phyloP scores from a whole-genome alignment of 2,329 filamentous ascomycete species.

The Cercospora sp. region DNA sequence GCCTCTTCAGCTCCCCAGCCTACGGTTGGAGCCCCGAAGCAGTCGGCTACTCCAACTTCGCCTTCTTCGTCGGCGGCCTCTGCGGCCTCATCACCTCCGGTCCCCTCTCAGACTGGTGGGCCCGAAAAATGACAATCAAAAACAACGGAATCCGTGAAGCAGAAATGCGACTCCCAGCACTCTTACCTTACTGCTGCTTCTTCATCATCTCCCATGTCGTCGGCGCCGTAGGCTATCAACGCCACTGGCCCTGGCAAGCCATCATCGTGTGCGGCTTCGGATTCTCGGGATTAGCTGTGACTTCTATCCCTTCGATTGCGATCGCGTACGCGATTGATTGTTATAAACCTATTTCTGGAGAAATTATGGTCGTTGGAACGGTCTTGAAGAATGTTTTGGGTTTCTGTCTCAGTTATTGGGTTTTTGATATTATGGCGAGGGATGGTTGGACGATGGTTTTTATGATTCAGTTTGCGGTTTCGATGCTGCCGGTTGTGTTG shows the following conservation, averaged over 20 bases:
- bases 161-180: constrained; percentile 60
- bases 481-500: constrained; percentile 43
- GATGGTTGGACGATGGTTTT: constrained; percentile 45
- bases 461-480: constrained; percentile 49
- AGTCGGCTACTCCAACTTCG: constrained; percentile 55
- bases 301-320: constrained; percentile 46
- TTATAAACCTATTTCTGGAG: constrained; percentile 50
- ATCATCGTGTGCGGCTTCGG: constrained; percentile 54
- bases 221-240: constrained; percentile 53
- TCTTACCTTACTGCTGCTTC: constrained; percentile 54
- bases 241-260: constrained; percentile 52
- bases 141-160: constrained; percentile 61
- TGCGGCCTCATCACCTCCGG: constrained; percentile 53
- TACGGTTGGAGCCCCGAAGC: constrained; percentile 48
- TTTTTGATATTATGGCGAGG: constrained; percentile 43
- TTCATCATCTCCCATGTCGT: constrained; percentile 52
- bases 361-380: constrained; percentile 50
- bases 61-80: constrained; percentile 46
- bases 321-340: constrained; percentile 51
- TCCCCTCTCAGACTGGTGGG: constrained; percentile 55
- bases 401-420: constrained; percentile 48
- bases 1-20: constrained; percentile 45
- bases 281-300: constrained; percentile 45
- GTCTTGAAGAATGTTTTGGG: constrained; percentile 50
- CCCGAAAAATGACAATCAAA: constrained; percentile 52